Evolutionary conservation across 306 rosid species (phyloP).

Genomic region (Gillenia trifoliata): DNA sequence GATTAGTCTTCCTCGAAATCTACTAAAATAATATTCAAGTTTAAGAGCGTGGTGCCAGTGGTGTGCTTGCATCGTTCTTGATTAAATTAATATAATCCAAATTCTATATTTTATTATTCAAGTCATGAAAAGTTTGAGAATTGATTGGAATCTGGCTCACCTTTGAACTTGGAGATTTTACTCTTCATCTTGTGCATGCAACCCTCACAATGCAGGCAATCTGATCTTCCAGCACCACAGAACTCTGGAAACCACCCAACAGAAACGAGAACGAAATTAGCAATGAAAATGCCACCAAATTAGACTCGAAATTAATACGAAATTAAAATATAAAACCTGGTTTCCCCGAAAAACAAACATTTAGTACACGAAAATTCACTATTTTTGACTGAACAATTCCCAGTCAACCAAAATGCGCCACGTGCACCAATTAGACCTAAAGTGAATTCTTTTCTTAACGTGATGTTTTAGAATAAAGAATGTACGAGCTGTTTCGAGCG

Average conservation of each 20-base stretch:
- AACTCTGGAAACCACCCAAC: conserved; percentile 40
- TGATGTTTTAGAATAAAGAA: too few species aligned
- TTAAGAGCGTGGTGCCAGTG: background rate
- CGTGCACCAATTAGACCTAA: background rate
- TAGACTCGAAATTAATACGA: background rate
- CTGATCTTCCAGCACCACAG: conserved; percentile 65
- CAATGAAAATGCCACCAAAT: background rate
- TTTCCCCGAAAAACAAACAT: background rate
- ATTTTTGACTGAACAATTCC: background rate
- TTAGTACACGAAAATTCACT: background rate
- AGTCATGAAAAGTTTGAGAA: background rate
- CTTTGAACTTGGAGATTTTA: conserved; percentile 44
- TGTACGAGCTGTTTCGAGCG: too few species aligned
- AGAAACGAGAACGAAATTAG: conserved; percentile 19
- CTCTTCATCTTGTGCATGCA: conserved; percentile 64
- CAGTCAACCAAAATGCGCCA: background rate
- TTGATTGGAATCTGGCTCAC: conserved; percentile 21
- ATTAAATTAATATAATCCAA: background rate
- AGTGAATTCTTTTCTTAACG: too few species aligned
- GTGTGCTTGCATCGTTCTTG: background rate
- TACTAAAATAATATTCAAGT: background rate
- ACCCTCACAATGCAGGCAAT: conserved; percentile 85
- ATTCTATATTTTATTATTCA: background rate
- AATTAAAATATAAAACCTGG: background rate
- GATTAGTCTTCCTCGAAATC: background rate